Base-by-base conservation (phyloP, 2,329 filamentous ascomycete species). In the Claviceps arundinis region DNA sequence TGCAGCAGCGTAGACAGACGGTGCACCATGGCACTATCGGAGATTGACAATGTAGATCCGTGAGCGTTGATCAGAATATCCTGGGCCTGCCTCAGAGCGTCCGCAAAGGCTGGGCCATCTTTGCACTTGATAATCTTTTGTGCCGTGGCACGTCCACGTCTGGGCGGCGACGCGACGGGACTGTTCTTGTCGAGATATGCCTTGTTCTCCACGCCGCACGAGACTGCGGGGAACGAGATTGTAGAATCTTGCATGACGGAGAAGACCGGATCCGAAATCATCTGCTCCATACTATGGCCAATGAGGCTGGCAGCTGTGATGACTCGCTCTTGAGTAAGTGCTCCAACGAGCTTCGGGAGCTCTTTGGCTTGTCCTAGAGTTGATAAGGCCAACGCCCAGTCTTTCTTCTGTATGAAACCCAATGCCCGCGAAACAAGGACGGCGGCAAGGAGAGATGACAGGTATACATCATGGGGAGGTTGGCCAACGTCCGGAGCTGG, bases 241-340 rank as follows among this genome's bases (percentile, higher is more conserved):
- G 89, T 95, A 0, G 93, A 96, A 61, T 98, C 93, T 46, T 91
- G 87, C 16, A 97, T 77, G 9, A 91, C 86, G 17, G 88, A 94
- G 65, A 91, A 94, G 3, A 93, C 85, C 2, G 90, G 84, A 65
- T 95, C 87, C 4, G 78, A 77, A 13, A 82, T 77, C 72, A 95
- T 87, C 60, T 84, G 77, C 47, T 84, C 80, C 60, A 85, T 74
- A 56, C 83, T 85, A 64, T 85, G 77, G 16, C 80, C 75, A 54
- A 89, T 73, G 44, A 86, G 76, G 46, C 84, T 80, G 51, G 81
- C 81, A 19, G 85, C 87, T 53, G 79, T 80, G 11, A 80, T 74
- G 51, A 87, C 74, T 41, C 81, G 77, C 53, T 80, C 72, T 58
- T 77, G 62, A 52, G 68, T 60, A 56, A 73, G 58, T 60, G 64